These are phyloP conservation scores for Paraphaeosphaeria sporulosa DNA, from an alignment of 2,329 filamentous ascomycete genomes.

Conservation along the genomic window DNA sequence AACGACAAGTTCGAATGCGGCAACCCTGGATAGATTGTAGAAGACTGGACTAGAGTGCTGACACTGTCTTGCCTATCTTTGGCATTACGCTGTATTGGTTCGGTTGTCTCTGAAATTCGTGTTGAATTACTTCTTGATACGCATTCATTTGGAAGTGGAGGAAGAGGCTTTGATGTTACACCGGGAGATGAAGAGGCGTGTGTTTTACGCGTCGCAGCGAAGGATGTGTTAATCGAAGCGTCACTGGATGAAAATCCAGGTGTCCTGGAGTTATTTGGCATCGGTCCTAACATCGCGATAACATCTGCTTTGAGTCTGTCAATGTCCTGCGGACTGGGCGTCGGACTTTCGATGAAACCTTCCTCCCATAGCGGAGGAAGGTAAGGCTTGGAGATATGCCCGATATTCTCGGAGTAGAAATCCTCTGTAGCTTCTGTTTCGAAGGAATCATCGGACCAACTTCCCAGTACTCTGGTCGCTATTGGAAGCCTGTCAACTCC, in stretches of 20 bases:
- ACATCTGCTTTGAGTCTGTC: background rate
- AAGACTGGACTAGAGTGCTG: background rate
- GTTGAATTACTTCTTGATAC: background rate
- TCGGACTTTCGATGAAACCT: background rate
- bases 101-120: background rate
- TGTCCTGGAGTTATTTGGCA: background rate
- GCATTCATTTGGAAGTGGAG: background rate
- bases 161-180: background rate
- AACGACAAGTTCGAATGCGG: background rate
- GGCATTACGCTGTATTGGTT: background rate
- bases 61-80: background rate
- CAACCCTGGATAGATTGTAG: background rate
- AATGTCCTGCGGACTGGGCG: background rate
- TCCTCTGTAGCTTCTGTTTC: background rate
- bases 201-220: background rate
- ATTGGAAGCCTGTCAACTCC: background rate
- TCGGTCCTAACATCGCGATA: background rate
- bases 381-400: background rate
- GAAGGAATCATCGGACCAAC: background rate
- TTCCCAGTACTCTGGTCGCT: background rate
- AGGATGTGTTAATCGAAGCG: background rate
- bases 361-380: background rate
- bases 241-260: background rate
- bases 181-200: background rate
- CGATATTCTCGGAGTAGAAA: background rate